Conservation (phyloP, 164 flowering plant genomes). For the Paratinospora sagittata region DNA sequence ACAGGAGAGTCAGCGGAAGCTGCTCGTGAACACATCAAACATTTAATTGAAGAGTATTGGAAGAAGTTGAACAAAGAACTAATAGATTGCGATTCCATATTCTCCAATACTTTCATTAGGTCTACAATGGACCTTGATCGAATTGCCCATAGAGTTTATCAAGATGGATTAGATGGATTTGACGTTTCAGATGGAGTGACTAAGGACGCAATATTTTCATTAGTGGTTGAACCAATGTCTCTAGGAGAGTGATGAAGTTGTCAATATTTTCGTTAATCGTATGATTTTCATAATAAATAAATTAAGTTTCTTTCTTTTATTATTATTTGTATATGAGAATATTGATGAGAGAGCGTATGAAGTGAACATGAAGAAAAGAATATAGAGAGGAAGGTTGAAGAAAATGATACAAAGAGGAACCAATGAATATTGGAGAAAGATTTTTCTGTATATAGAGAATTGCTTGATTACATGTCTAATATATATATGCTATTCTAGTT, state of each 20-base stretch:
- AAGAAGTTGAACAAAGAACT: conserved; percentile 26
- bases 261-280: background rate
- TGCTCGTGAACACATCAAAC: conserved; percentile 25
- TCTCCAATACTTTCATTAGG: conserved; percentile 17
- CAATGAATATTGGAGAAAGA: too few relatives aligned
- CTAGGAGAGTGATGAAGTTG: background rate
- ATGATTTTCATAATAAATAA: background rate
- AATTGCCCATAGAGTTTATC: conserved; percentile 32
- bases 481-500: too few relatives aligned
- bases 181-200: conserved; percentile 27
- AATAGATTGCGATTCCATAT: conserved; percentile 7
- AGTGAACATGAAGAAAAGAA: too few relatives aligned
- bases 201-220: background rate
- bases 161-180: conserved; percentile 37
- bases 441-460: too few relatives aligned
- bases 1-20: conserved; percentile 12
- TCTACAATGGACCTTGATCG: conserved; percentile 30
- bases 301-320: too few relatives aligned
- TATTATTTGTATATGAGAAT: too few relatives aligned
- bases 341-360: too few relatives aligned
- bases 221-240: conserved; percentile 14
- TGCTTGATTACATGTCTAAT: too few relatives aligned
- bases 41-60: conserved; percentile 27
- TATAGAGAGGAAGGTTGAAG: too few relatives aligned
- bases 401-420: too few relatives aligned